phyloP scores from a whole-genome alignment of 2,329 filamentous ascomycete genomes.

The Helicocarpus griseus region DNA sequence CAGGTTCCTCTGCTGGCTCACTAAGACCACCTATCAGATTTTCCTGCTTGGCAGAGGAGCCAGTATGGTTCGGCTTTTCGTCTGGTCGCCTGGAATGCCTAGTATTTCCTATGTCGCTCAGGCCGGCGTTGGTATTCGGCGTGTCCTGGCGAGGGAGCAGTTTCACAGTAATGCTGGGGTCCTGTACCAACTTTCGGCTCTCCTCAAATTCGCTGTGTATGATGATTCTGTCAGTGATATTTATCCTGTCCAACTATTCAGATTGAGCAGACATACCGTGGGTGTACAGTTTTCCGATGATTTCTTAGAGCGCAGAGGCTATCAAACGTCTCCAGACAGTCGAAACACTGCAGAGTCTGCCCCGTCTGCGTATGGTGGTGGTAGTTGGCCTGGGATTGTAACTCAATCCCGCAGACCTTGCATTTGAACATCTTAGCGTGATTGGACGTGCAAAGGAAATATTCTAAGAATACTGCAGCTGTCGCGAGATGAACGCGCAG shows the following conservation, averaged over 20 bases:
- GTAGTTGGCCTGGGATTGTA: not conserved
- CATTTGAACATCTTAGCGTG: constrained; percentile 2
- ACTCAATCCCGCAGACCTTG: not conserved
- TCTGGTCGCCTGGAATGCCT: too few species aligned
- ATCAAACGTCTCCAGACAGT: not conserved
- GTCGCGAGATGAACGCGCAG: too few species aligned
- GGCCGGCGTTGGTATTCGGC: not conserved
- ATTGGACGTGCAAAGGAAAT: not conserved
- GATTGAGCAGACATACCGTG: not conserved
- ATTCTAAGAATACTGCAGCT: too few species aligned
- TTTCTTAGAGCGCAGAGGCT: constrained; percentile 1
- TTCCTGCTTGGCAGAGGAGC: not conserved
- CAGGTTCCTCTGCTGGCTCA: not conserved
- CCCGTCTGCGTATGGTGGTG: not conserved
- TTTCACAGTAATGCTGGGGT: not conserved
- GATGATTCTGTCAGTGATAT: not conserved
- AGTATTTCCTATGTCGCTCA: not conserved
- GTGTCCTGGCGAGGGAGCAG: not conserved
- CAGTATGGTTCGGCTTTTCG: too few species aligned
- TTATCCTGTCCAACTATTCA: not conserved
- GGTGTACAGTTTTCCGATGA: not conserved
- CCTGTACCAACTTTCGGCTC: not conserved
- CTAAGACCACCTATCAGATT: not conserved
- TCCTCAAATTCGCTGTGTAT: not conserved
- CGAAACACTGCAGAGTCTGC: not conserved